phyloP scores from a whole-genome alignment of 2,329 filamentous ascomycete species.

The Tolypocladium tundrense region DNA sequence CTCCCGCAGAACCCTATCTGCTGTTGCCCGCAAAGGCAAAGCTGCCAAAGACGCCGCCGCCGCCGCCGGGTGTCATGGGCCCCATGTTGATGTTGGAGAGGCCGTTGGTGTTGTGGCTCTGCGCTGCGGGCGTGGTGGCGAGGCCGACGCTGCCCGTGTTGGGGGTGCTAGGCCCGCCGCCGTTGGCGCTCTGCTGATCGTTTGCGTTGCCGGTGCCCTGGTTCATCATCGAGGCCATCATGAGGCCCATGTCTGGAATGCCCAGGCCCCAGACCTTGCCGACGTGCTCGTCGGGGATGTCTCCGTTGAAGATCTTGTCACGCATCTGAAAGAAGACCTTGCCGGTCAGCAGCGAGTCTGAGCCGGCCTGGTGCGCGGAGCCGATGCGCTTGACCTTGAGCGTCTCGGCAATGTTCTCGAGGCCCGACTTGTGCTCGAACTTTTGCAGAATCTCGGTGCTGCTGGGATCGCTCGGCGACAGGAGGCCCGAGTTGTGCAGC shows the following conservation, averaged over 20 bases:
- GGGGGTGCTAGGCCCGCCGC: conserved; percentile 50
- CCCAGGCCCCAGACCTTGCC: conserved; percentile 93
- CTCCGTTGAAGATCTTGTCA: conserved; percentile 75
- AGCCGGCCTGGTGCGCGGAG: conserved; percentile 83
- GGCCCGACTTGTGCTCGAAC: conserved; percentile 80
- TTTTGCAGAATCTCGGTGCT: conserved; percentile 69
- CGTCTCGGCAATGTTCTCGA: conserved; percentile 89
- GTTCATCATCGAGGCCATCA: conserved; percentile 23
- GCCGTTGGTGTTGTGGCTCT: conserved; percentile 46
- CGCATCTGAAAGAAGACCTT: conserved; percentile 91
- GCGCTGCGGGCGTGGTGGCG: conserved; percentile 36
- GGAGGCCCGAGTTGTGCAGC: conserved; percentile 52
- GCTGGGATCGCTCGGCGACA: conserved; percentile 52
- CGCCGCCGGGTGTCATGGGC: conserved; percentile 68
- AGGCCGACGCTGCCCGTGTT: conserved; percentile 51
- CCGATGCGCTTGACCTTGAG: conserved; percentile 85
- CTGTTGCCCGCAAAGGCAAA: conserved; percentile 46
- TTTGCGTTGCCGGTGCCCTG: conserved; percentile 29
- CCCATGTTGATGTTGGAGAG: conserved; percentile 50
- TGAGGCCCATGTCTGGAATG: conserved; percentile 49
- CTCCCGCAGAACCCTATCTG: conserved; percentile 15
- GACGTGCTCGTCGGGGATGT: conserved; percentile 69
- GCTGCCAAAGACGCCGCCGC: conserved; percentile 64
- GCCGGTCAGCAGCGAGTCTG: conserved; percentile 86
- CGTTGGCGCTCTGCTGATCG: conserved; percentile 17